These are phyloP conservation scores for Apiotrichum siamense DNA, from an alignment of 1,284 basidiomycete genomes.

Conservation along the genomic window DNA sequence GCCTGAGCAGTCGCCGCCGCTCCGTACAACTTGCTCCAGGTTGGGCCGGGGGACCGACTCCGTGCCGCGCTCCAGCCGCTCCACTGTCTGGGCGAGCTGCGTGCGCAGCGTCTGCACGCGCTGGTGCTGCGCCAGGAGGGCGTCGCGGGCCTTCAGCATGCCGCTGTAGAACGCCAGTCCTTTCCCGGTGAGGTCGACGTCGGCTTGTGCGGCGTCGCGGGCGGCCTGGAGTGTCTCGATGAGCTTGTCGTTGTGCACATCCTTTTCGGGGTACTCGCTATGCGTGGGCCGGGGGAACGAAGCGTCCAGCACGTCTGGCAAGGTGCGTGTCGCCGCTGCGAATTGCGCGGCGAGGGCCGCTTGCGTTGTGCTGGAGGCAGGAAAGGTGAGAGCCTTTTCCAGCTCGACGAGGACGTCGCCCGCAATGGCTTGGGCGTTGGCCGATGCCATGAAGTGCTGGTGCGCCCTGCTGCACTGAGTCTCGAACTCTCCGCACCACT, in stretches of 20 bases:
- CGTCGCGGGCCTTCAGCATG: conserved; percentile 14
- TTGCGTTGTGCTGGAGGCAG: conserved; percentile 24
- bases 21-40: background rate
- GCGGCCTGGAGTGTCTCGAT: conserved; percentile 6
- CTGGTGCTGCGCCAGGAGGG: conserved; percentile 6
- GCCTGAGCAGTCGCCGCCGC: conserved; percentile 3
- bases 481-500: conserved; percentile 31
- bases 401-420: conserved; percentile 15
- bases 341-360: conserved; percentile 13
- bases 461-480: conserved; percentile 29
- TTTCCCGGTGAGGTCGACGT: conserved; percentile 10
- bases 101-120: conserved; percentile 8
- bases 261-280: conserved; percentile 24
- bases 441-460: conserved; percentile 19
- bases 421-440: conserved; percentile 12
- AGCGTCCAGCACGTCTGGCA: conserved; percentile 20
- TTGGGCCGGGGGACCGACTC: conserved; percentile 10
- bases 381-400: conserved; percentile 10
- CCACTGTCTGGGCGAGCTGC: background rate
- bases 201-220: conserved; percentile 10
- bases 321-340: background rate
- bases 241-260: conserved; percentile 19
- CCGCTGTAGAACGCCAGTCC: conserved; percentile 25
- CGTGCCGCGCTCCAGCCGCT: conserved; percentile 5
- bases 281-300: conserved; percentile 28